Conservation (phyloP, 176 grass and related monocot species). For the Carex myosuroides region DNA sequence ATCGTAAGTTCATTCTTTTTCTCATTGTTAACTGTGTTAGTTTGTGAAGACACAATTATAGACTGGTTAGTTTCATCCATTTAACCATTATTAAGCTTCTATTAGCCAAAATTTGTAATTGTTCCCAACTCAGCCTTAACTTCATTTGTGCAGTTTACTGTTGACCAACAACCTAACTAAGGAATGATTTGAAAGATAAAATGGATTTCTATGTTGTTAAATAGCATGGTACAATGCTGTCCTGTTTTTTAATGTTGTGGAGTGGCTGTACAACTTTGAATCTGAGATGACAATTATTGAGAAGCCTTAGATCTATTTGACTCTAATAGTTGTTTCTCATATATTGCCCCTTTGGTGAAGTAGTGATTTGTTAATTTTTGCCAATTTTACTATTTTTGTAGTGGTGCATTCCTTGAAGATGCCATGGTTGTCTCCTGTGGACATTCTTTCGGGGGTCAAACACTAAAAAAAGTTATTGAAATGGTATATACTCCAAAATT, state of each 20-base stretch:
- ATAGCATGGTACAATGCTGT: neutral
- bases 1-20: slow-evolving; percentile 51
- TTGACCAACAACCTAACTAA: neutral
- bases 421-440: slow-evolving; percentile 76
- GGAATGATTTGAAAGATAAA: neutral
- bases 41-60: neutral
- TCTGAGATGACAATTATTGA: neutral
- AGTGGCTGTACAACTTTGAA: neutral
- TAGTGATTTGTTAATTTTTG: neutral
- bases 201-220: neutral
- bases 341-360: neutral
- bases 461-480: slow-evolving; percentile 75
- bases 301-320: neutral
- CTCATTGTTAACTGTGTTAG: neutral
- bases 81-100: neutral
- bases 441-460: slow-evolving; percentile 67
- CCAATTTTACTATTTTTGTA: slow-evolving; percentile 14
- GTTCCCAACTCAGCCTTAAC: neutral
- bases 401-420: slow-evolving; percentile 80
- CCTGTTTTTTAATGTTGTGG: neutral
- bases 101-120: neutral
- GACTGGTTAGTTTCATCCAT: neutral
- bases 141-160: neutral
- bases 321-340: neutral
- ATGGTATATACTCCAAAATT: slow-evolving; percentile 35